Base-by-base conservation (phyloP, 306 rosid genomes). In the Luffa acutangula region DNA sequence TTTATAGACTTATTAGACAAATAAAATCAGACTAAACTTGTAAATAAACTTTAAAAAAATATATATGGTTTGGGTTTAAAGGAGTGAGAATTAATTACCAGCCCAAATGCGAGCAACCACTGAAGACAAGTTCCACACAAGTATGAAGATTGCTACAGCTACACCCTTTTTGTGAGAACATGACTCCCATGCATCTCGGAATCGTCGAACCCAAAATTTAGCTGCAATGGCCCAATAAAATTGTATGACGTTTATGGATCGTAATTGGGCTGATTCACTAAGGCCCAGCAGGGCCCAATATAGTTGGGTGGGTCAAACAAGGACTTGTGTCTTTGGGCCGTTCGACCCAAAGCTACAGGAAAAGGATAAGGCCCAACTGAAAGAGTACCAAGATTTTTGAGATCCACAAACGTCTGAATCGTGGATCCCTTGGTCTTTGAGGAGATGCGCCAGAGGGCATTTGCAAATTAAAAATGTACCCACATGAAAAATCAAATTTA, bases 31-130 rank as follows among this genome's bases (percentile, higher is more conserved):
- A 9, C 11, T 46, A 46, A 46, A 2, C 13, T 9, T 0, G 12
- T 9, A 9, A 46, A 9, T 46, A 8, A 46, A 2, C 3, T 2
- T 8, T 0, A 9, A 45, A 45, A 45, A 7, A 9, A 45, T 8
- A 46, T 11, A 8, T 8, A 46, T 46, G 9, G 51, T 13, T 14
- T 13, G 54, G 7, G 17, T 54, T 25, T n/a, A 36, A 34, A 60
- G 18, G 71, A 15, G 73, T 66, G 31, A 34, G 17, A 62, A 57
- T 13, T 43, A 54, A 34, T n/a, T 88, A 91, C 98, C 98, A 89
- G 97, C 97, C 98, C 98, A 94, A 76, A 90, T 82, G 72, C 98
- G 98, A 83, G 97, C 96, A 21, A 86, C 88, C 52, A 89, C 87
- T 0, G 98, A 94, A 7, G 94, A 92, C n/a, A 94, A 76, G 82